These are phyloP conservation scores for Bacidia rubella DNA, from an alignment of 495 filamentous ascomycete species.

Conservation along the genomic window DNA sequence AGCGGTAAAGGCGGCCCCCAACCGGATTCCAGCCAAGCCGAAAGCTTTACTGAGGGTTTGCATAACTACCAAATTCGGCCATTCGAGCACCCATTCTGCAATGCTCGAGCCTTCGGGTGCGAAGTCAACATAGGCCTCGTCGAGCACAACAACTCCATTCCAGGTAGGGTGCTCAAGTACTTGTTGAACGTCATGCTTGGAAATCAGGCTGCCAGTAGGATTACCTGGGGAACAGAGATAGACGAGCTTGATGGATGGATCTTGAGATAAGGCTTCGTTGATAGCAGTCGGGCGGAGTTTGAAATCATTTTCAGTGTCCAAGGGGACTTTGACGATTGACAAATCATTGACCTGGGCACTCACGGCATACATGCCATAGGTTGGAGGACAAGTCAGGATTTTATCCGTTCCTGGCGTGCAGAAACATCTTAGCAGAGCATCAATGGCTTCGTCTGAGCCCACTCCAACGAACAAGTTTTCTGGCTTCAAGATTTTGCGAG, in stretches of 20 bases:
- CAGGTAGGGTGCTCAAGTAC: conserved; percentile 79
- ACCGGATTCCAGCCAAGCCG: conserved; percentile 81
- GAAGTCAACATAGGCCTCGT: conserved; percentile 97
- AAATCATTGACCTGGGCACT: conserved; percentile 90
- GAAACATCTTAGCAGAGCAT: conserved; percentile 83
- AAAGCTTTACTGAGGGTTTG: conserved; percentile 95
- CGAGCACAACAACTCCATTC: conserved; percentile 88
- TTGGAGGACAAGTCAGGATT: conserved; percentile 88
- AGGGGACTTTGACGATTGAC: conserved; percentile 66
- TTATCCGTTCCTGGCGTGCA: conserved; percentile 76
- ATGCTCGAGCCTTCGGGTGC: conserved; percentile 64
- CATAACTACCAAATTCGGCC: conserved; percentile 96
- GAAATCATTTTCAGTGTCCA: conserved; percentile 51
- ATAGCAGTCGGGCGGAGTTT: conserved; percentile 57
- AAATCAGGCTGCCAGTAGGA: conserved; percentile 67
- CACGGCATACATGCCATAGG: conserved; percentile 96
- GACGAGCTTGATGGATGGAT: conserved; percentile 64
- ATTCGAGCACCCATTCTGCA: conserved; percentile 85
- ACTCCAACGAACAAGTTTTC: conserved; percentile 88
- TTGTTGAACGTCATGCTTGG: conserved; percentile 57
- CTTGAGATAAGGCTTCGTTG: conserved; percentile 43
- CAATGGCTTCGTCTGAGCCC: conserved; percentile 91
- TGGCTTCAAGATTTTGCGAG: conserved; percentile 55
- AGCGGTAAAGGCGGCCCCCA: conserved; percentile 59
- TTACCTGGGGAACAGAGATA: conserved; percentile 94